These are phyloP conservation scores for Fraxinus anomala DNA, from an alignment of 257 asterid genomes.

Conservation along the genomic window DNA sequence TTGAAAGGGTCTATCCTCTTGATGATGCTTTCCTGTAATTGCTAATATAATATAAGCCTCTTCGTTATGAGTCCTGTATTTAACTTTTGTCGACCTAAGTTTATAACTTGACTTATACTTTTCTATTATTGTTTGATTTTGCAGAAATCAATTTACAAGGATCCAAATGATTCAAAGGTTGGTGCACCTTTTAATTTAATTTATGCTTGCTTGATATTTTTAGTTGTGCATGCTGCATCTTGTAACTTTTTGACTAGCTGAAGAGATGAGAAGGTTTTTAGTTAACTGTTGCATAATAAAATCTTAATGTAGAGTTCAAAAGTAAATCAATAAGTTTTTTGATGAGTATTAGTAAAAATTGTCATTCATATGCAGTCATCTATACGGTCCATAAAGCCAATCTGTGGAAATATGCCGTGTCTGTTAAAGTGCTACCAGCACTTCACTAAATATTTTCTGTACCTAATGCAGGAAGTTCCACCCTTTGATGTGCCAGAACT, in stretches of 20 bases:
- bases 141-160: conserved; percentile 90
- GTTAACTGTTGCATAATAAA: neutral
- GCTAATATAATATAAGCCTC: neutral
- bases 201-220: conserved; percentile 11
- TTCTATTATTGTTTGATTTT: conserved; percentile 26
- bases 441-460: conserved; percentile 21
- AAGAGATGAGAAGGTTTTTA: conserved; percentile 12
- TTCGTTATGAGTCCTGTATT: conserved; percentile 1
- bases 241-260: conserved; percentile 19
- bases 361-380: neutral
- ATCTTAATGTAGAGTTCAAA: conserved; percentile 1
- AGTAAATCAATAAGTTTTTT: neutral
- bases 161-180: conserved; percentile 71
- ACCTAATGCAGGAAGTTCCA: conserved; percentile 71
- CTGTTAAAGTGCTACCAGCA: neutral
- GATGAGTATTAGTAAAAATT: conserved; percentile 5
- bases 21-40: neutral
- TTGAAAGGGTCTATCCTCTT: neutral
- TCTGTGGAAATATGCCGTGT: neutral
- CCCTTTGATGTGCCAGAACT: conserved; percentile 93
- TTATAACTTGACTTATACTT: conserved; percentile 25
- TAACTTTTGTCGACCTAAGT: neutral
- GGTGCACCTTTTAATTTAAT: conserved; percentile 26
- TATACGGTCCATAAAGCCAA: neutral
- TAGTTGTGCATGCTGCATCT: conserved; percentile 2